Base-by-base conservation (phyloP, 2,329 filamentous ascomycete species). In the Aspergillus sp. region DNA sequence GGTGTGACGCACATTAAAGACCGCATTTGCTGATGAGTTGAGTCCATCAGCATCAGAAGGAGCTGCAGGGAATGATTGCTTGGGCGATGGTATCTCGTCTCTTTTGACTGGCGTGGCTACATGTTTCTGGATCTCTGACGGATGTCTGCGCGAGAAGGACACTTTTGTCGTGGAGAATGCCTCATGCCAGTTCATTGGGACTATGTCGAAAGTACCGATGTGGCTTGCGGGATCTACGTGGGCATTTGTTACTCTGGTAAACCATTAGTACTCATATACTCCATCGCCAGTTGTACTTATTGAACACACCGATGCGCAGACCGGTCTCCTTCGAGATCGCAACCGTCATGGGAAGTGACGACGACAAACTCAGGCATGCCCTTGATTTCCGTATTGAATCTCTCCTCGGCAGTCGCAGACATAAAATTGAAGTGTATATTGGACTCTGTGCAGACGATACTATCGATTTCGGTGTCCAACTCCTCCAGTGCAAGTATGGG, bases 331-430 rank as follows among this genome's bases (percentile, higher is more conserved):
- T 44, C 24, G 5, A 7, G 8, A 35, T 52, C 49, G 24, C 49
- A 52, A 23, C 49, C 49, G 8, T 43, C 49, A 44, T 52, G 49
- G 17, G 49, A 43, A 44, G 49, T 52, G n/a, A 52, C 49, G 23
- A 44, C 15, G 8, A 52, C 37, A 35, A 52, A 44, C 17, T 44
- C 39, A 43, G 39, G 17, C 24, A n/a, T 31, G 19, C 17, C 11
- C 8, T 15, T 6, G 17, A 44, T 27, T 24, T n/a, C 39, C 8
- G 7, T 8, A 31, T n/a, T 44, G 39, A 52, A 35, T 7, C 14
- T 15, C n/a, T 52, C 24, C 17, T 44, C 24, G 8, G 11, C n/a
- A 27, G 17, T n/a, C 7, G 8, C n/a, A 14, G 49, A 52, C 21
- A 11, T 17, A 27, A 52, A 44, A 3, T 12, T 14, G 39, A 52